phyloP scores from a whole-genome alignment of 192 early-diverging fungal species.

The Rhizophlyctis rosea region DNA sequence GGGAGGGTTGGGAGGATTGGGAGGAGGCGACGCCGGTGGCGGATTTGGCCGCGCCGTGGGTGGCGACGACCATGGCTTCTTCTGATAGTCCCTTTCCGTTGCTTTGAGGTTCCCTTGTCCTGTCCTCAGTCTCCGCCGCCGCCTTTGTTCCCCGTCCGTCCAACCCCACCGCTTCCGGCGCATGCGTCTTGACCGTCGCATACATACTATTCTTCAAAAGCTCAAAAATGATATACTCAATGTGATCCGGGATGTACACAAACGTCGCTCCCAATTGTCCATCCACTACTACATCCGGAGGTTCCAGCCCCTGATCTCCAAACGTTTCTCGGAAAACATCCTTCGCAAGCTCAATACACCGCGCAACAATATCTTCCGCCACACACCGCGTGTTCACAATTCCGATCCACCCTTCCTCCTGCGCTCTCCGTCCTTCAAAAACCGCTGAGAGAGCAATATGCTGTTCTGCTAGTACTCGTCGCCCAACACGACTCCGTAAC shows the following conservation, averaged over 20 bases:
- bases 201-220: constrained; percentile 83
- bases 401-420: constrained; percentile 58
- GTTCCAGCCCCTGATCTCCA: constrained; percentile 35
- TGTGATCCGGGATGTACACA: constrained; percentile 92
- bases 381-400: constrained; percentile 68
- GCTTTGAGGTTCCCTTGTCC: background rate
- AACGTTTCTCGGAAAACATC: constrained; percentile 47
- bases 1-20: constrained; percentile 1
- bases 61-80: too few species aligned
- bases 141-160: background rate
- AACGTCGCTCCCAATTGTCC: constrained; percentile 72
- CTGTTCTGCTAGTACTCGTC: constrained; percentile 89
- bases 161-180: constrained; percentile 12
- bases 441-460: constrained; percentile 74
- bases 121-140: background rate
- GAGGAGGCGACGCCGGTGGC: background rate
- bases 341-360: constrained; percentile 31
- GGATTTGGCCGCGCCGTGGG: background rate
- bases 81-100: too few species aligned
- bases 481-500: constrained; percentile 82
- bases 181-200: constrained; percentile 60
- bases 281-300: constrained; percentile 75
- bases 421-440: constrained; percentile 49
- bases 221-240: constrained; percentile 92
- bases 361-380: constrained; percentile 51